Conservation (phyloP, 179 eudicot genomes). For the Heliamphora pulchella region DNA sequence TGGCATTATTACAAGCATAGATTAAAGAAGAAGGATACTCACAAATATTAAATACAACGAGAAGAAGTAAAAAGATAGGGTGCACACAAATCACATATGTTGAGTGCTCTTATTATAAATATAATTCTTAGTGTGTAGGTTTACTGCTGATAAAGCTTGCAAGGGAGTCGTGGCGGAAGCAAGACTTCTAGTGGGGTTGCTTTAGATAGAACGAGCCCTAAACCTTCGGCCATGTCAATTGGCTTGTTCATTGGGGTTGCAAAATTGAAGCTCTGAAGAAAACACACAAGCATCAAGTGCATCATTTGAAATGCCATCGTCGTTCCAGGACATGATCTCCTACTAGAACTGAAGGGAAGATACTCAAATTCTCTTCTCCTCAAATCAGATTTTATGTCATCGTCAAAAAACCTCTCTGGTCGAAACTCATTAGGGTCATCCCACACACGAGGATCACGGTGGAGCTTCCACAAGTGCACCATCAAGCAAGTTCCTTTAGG, state of each 20-base stretch:
- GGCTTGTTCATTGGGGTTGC: background rate
- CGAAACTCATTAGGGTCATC: slow-evolving; percentile 12
- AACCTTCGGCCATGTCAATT: slow-evolving; percentile 17
- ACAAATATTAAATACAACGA: no score
- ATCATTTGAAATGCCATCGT: background rate
- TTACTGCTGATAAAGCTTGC: background rate
- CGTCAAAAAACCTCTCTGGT: slow-evolving; percentile 8
- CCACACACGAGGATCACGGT: slow-evolving; percentile 17
- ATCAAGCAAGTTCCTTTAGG: slow-evolving; percentile 15
- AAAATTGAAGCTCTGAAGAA: slow-evolving; percentile 16
- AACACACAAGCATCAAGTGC: slow-evolving; percentile 17
- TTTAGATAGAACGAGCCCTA: slow-evolving; percentile 10
- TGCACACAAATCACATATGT: no score
- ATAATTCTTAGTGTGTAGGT: background rate
- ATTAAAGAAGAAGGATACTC: no score
- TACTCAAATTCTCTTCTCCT: slow-evolving; percentile 10
- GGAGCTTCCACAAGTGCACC: slow-evolving; percentile 16
- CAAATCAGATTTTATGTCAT: background rate
- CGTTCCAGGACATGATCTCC: slow-evolving; percentile 14
- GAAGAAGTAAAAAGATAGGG: no score
- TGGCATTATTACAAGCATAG: no score
- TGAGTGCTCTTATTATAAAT: no score
- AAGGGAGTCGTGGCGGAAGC: slow-evolving; percentile 12
- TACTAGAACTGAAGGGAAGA: slow-evolving; percentile 6
- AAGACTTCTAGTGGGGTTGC: slow-evolving; percentile 15